phyloP scores from a whole-genome alignment of 1,284 basidiomycete species.

The Polyporus tsugae region DNA sequence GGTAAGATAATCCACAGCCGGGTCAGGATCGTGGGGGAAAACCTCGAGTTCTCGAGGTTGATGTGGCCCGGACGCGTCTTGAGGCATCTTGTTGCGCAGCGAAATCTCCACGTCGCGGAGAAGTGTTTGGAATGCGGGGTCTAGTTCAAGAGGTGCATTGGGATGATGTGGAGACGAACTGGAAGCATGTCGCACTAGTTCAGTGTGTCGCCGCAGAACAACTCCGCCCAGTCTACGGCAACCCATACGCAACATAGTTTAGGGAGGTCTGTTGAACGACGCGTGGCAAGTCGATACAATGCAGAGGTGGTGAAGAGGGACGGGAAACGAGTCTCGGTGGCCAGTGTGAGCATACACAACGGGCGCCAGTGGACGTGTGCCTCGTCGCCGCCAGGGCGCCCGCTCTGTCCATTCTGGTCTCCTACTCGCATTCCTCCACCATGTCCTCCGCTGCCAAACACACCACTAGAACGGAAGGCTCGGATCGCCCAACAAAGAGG shows the following conservation, averaged over 20 bases:
- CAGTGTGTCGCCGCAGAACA: slow-evolving; percentile 30
- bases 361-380: slow-evolving; percentile 2
- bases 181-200: slow-evolving; percentile 37
- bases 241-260: slow-evolving; percentile 38
- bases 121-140: slow-evolving; percentile 66
- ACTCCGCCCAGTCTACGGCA: slow-evolving; percentile 29
- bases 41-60: slow-evolving; percentile 62
- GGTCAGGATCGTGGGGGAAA: slow-evolving; percentile 45
- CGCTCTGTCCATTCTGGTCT: not conserved
- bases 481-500: slow-evolving; percentile 37
- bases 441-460: slow-evolving; percentile 25
- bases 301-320: not conserved
- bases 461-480: slow-evolving; percentile 16
- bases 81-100: slow-evolving; percentile 52
- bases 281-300: not conserved
- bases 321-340: not conserved
- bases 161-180: slow-evolving; percentile 40
- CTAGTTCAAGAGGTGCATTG: slow-evolving; percentile 62
- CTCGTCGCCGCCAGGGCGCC: not conserved
- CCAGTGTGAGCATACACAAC: not conserved
- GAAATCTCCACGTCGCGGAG: slow-evolving; percentile 74
- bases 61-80: slow-evolving; percentile 21
- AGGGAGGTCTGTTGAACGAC: not conserved
- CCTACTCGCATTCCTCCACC: not conserved
- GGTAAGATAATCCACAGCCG: slow-evolving; percentile 38